Evolutionary conservation across 495 filamentous ascomycete genomes (phyloP).

Genomic region (Talaromyces ruber): DNA sequence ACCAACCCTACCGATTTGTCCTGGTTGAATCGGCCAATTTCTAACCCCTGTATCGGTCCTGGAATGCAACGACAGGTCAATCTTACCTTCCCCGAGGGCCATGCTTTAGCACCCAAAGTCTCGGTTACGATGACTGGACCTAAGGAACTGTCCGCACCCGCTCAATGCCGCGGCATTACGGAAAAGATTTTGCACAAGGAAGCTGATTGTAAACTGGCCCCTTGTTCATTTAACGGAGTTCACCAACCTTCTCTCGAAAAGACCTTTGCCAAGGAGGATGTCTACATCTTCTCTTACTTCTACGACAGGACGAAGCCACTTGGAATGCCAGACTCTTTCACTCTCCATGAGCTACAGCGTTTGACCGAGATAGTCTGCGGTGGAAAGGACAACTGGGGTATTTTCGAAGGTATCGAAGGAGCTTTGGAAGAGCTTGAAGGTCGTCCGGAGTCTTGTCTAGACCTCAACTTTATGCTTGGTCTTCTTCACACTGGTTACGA

Average conservation of each 20-base stretch:
- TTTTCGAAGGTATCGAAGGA: conserved; percentile 62
- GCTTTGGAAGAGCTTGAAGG: conserved; percentile 65
- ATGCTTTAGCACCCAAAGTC: conserved; percentile 50
- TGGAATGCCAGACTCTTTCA: conserved; percentile 94
- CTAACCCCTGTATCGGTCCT: conserved; percentile 83
- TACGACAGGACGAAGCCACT: conserved; percentile 85
- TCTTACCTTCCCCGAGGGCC: conserved; percentile 52
- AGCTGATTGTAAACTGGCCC: conserved; percentile 66
- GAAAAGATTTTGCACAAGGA: conserved; percentile 90
- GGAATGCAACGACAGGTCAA: conserved; percentile 63
- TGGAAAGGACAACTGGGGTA: conserved; percentile 67
- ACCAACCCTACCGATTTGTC: conserved; percentile 37
- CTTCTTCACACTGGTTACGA: conserved; percentile 94
- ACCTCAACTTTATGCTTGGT: conserved; percentile 90
- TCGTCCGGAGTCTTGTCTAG: conserved; percentile 84
- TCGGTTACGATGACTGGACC: conserved; percentile 90
- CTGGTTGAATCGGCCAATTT: conserved; percentile 54
- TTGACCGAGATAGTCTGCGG: conserved; percentile 77
- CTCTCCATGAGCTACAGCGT: conserved; percentile 75
- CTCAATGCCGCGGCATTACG: conserved; percentile 81
- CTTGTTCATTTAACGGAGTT: conserved; percentile 95
- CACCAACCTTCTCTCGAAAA: conserved; percentile 89
- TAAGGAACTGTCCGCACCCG: conserved; percentile 51
- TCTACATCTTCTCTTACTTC: conserved; percentile 97
- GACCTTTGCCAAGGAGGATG: conserved; percentile 86